Evolutionary conservation across 306 rosid species (phyloP).

Genomic region (Vigna unguiculata): DNA sequence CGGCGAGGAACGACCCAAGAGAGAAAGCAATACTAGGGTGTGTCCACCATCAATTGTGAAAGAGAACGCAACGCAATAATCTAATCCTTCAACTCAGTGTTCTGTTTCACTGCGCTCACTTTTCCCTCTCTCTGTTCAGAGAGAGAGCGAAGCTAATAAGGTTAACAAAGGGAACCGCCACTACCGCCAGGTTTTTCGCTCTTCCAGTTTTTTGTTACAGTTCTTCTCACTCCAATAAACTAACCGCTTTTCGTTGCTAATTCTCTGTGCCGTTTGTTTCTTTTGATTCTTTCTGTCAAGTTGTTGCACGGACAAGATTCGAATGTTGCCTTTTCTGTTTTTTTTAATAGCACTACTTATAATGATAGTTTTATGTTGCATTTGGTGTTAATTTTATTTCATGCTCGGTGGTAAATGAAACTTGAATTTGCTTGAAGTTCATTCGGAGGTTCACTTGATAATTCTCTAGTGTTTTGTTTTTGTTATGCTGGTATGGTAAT

Average conservation of each 20-base stretch:
- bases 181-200: slow-evolving; percentile 35
- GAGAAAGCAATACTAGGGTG: slow-evolving; percentile 17
- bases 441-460: background rate
- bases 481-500: background rate
- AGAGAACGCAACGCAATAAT: background rate
- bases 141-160: slow-evolving; percentile 35
- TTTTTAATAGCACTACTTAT: background rate
- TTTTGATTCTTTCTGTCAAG: background rate
- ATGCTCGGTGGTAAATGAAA: background rate
- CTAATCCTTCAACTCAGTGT: slow-evolving; percentile 49
- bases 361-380: background rate
- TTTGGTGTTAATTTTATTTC: background rate
- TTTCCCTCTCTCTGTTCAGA: slow-evolving; percentile 16
- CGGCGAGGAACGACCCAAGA: background rate
- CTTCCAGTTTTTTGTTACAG: background rate
- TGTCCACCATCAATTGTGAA: background rate
- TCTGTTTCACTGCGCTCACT: background rate
- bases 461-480: background rate
- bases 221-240: background rate
- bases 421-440: background rate
- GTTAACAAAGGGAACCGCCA: slow-evolving; percentile 4
- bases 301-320: background rate
- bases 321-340: background rate
- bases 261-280: background rate
- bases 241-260: background rate